Base-by-base conservation (phyloP, 2,329 filamentous ascomycete species). In the Epichloe bromicola region DNA sequence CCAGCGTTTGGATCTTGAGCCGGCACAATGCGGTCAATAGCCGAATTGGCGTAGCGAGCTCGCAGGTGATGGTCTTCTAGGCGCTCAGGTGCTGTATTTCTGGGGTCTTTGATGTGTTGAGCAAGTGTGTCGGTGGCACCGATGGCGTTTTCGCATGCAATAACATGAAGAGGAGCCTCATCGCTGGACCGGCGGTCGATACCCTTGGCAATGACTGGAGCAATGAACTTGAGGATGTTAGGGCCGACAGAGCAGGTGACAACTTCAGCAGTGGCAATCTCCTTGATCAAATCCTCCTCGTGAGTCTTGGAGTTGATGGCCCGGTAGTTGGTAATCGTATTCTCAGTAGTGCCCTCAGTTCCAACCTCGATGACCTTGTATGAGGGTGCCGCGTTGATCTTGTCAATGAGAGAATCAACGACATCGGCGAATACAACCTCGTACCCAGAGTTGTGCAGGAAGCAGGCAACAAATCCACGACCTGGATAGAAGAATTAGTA, bases 101-200 rank as follows among this genome's bases (percentile, higher is more conserved):
- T 73, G 60, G 83, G 75, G 57, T 82, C 74, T 67, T 84, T 85
- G 74, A 95, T 95, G 74, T 85, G 82, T 40, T 78, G 79, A 58
- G 85, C 87, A 48, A 96, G 84, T 39, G 86, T 88, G 65, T 93
- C 87, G 47, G 93, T 97, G 61, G 89, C 93, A 57, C 88, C 88
- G 65, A 97, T 96, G 66, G 88, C 88, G 70, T 98, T 98, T 75
- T 98, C 93, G 70, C 93, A 98, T 52, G 93, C 93, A 70, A 98
- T 95, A 64, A 98, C 87, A 20, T 90, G 83, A 41, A 97, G 70
- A 7, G 91, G 90, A 55, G 78, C 78, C 50, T 67, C 64, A 42
- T 76, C 71, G 14, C 69, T 64, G n/a, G 81, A 76, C 57, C 93
- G 85, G 58, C 78, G 77, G 65, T 91, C 84, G 57, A 98, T 88